Evolutionary conservation across 176 grass and related monocot genomes (phyloP).

Genomic region (Carex parvula): DNA sequence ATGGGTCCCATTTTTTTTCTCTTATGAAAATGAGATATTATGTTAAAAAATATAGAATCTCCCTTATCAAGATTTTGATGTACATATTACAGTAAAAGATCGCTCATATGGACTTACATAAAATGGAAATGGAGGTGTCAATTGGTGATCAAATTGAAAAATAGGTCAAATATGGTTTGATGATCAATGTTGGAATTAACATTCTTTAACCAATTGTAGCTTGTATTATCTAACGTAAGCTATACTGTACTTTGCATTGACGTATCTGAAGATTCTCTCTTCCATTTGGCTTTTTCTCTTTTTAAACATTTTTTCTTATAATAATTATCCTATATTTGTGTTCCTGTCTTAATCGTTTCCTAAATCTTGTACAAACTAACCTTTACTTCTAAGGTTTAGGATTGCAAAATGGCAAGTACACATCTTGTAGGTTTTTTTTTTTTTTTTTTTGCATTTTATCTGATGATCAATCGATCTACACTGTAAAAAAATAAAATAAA

Average conservation of each 20-base stretch:
- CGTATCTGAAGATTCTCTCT: not conserved
- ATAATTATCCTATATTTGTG: not conserved
- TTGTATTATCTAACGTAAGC: not conserved
- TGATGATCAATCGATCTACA: no score
- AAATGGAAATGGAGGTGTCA: not conserved
- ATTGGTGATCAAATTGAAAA: not conserved
- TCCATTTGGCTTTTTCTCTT: not conserved
- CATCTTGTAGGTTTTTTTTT: no score
- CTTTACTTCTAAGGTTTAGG: no score
- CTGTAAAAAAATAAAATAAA: no score
- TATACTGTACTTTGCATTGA: not conserved
- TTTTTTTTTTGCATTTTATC: no score
- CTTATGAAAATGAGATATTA: not conserved
- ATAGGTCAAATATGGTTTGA: not conserved
- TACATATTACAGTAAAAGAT: not conserved
- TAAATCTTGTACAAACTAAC: not conserved
- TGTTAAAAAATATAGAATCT: not conserved
- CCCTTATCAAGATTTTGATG: not conserved
- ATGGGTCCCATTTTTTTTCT: no score
- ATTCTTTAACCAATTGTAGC: not conserved
- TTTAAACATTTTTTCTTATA: not conserved
- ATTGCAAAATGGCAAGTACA: no score
- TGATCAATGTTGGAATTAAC: not conserved
- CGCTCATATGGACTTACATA: not conserved
- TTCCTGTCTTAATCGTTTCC: not conserved